phyloP scores from a whole-genome alignment of 371 early-diverging fungal genomes.

The Choanephora cucurbitarum region DNA sequence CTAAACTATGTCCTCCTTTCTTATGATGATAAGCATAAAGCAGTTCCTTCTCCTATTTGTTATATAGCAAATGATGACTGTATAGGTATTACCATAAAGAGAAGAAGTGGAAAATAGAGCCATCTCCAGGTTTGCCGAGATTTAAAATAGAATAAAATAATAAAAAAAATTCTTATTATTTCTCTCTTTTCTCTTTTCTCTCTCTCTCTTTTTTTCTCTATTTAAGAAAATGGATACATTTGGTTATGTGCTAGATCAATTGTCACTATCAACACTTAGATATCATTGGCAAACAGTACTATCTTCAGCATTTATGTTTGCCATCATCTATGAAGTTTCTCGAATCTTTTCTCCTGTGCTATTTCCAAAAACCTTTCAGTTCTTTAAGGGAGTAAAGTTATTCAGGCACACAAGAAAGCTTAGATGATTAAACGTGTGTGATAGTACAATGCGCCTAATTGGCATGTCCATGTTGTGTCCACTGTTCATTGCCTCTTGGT shows the following conservation, averaged over 20 bases:
- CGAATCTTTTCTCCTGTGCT: conserved; percentile 55
- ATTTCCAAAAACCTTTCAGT: conserved; percentile 64
- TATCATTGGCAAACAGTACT: conserved; percentile 48
- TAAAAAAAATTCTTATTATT: background rate
- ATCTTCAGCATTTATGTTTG: conserved; percentile 49
- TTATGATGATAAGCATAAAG: too few relatives aligned
- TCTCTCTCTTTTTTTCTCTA: background rate
- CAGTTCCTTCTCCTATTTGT: too few relatives aligned
- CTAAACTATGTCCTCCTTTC: too few relatives aligned
- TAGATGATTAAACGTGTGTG: background rate
- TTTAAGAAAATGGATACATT: conserved; percentile 21
- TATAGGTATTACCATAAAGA: too few relatives aligned
- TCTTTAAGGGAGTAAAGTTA: conserved; percentile 52
- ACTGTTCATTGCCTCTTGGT: conserved; percentile 62
- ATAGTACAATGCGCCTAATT: conserved; percentile 59
- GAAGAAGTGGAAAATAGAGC: too few relatives aligned
- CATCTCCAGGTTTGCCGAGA: too few relatives aligned
- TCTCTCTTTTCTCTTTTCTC: background rate
- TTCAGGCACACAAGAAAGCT: too few relatives aligned
- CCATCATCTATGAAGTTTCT: conserved; percentile 59
- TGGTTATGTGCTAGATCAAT: conserved; percentile 28
- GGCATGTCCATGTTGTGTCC: conserved; percentile 76
- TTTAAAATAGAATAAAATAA: too few relatives aligned
- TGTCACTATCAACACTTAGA: conserved; percentile 37
- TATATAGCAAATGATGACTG: too few relatives aligned